Percentiles rank a stretch among this genome's conserved stretches.
phyloP scores from a whole-genome alignment of 163 green algal species.

The Chloroidium sp. region DNA sequence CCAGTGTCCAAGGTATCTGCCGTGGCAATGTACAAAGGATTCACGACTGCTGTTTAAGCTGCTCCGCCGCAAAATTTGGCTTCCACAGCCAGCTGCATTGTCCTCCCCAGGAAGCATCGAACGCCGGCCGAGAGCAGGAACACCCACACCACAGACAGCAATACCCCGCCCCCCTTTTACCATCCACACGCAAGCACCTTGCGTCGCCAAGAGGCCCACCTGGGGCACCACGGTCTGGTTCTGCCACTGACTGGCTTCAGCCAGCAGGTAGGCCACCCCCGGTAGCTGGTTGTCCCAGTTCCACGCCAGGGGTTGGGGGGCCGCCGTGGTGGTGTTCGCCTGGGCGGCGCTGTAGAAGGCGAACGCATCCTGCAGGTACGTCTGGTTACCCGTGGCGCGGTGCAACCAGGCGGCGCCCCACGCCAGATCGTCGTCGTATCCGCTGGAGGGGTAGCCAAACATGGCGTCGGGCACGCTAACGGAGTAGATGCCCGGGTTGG shows the following conservation, averaged over 20 bases:
- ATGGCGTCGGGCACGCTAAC: neutral
- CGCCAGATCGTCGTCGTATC: constrained; percentile 48
- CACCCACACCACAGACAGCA: too few species aligned
- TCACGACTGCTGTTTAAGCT: too few species aligned
- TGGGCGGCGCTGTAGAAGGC: neutral
- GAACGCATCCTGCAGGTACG: constrained; percentile 6
- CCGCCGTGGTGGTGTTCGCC: neutral
- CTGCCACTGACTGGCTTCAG: constrained; percentile 4
- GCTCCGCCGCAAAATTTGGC: too few species aligned
- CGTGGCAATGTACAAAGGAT: too few species aligned
- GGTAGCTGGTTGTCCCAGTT: constrained; percentile 18
- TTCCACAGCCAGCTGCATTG: too few species aligned
- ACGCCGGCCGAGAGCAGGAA: too few species aligned
- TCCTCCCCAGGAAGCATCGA: too few species aligned
- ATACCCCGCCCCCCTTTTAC: neutral
- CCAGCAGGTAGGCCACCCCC: constrained; percentile 11
- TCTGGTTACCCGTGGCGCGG: constrained; percentile 23
- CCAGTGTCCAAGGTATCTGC: too few species aligned
- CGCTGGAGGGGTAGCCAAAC: constrained; percentile 32
- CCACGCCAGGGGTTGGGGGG: neutral
- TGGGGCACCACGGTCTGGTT: neutral
- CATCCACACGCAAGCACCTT: constrained; percentile 1
- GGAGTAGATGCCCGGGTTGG: constrained; percentile 2
- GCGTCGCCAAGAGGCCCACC: neutral
- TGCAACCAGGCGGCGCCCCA: constrained; percentile 50